A percentile compares a stretch with the other conserved stretches of the same genome.
Evolutionary conservation across 495 filamentous ascomycete species (phyloP).

Genomic region (Penicillium bovifimosum): DNA sequence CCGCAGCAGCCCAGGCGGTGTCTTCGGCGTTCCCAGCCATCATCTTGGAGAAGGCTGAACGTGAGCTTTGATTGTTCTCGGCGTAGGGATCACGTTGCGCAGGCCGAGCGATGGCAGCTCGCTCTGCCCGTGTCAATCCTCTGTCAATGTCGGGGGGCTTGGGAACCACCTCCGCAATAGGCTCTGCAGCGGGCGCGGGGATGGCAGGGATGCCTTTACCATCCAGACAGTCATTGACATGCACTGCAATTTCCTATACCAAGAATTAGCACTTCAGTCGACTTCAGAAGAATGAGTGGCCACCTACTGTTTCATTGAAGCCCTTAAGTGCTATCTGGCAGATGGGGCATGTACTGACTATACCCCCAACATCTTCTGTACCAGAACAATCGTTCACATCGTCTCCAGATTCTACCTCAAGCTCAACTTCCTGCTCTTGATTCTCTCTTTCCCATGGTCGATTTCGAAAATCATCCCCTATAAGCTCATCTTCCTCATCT

Average conservation of each 20-base stretch:
- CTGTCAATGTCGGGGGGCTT: conserved; percentile 10
- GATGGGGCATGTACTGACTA: conserved; percentile 60
- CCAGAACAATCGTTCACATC: conserved; percentile 22
- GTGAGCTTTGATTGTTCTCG: conserved; percentile 32
- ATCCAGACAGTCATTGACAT: conserved; percentile 93
- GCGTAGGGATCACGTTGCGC: conserved; percentile 71
- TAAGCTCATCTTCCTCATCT: conserved; percentile 48
- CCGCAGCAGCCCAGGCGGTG: conserved; percentile 80
- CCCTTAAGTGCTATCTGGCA: conserved; percentile 60
- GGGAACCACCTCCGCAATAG: conserved; percentile 3
- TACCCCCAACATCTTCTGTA: conserved; percentile 35
- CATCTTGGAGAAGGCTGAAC: conserved; percentile 80
- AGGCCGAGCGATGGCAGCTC: conserved; percentile 64
- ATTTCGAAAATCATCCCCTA: conserved; percentile 42
- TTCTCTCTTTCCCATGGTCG: conserved; percentile 26
- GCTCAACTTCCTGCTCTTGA: conserved; percentile 18
- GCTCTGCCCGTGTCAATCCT: conserved; percentile 51
- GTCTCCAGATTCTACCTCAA: conserved; percentile 8
- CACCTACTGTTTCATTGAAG: conserved; percentile 50
- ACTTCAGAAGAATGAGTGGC: neutral
- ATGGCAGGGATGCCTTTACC: conserved; percentile 51
- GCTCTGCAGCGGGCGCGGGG: conserved; percentile 34
- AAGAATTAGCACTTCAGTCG: conserved; percentile 8
- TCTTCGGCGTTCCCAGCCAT: conserved; percentile 91
- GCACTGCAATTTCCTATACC: conserved; percentile 50